These are phyloP conservation scores for Aspergillus sp. DNA, from an alignment of 2,329 filamentous ascomycete species.

Conservation along the genomic window DNA sequence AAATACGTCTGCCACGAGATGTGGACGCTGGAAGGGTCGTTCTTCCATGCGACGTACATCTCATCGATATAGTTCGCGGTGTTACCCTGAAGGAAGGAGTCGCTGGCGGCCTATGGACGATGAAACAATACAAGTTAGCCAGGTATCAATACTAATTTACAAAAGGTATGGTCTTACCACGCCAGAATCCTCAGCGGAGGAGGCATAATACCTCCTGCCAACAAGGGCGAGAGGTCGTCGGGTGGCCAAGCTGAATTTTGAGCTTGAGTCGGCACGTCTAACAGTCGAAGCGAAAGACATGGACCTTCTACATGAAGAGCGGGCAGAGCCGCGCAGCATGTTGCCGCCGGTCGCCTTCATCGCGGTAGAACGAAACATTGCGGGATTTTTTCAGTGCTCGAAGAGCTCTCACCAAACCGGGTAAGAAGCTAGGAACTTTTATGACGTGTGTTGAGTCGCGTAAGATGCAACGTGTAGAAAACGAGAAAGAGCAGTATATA, in stretches of 20 bases:
- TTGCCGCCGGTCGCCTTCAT: constrained; percentile 41
- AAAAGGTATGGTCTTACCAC: constrained; percentile 51
- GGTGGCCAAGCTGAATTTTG: constrained; percentile 37
- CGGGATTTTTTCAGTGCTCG: constrained; percentile 29
- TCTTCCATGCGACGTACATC: constrained; percentile 98
- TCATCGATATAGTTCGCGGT: constrained; percentile 99
- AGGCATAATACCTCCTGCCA: constrained; percentile 57
- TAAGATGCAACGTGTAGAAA: constrained; percentile 1
- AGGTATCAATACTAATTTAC: not conserved
- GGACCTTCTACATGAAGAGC: constrained; percentile 33
- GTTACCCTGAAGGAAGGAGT: constrained; percentile 95
- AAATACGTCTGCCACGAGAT: constrained; percentile 99
- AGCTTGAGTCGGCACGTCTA: constrained; percentile 31
- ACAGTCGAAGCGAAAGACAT: constrained; percentile 34
- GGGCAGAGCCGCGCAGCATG: constrained; percentile 37
- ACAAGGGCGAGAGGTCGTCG: constrained; percentile 46
- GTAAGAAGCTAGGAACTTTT: constrained; percentile 3
- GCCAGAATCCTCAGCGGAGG: constrained; percentile 53
- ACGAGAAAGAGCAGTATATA: not conserved
- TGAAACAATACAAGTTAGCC: constrained; percentile 24
- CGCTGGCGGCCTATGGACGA: constrained; percentile 72
- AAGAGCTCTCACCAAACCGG: constrained; percentile 6
- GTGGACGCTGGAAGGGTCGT: constrained; percentile 89
- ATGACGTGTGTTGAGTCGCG: constrained; percentile 5
- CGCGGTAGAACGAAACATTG: constrained; percentile 41